Base-by-base conservation (phyloP, 352 stramenopile species). In the Phytophthora hibernalis region DNA sequence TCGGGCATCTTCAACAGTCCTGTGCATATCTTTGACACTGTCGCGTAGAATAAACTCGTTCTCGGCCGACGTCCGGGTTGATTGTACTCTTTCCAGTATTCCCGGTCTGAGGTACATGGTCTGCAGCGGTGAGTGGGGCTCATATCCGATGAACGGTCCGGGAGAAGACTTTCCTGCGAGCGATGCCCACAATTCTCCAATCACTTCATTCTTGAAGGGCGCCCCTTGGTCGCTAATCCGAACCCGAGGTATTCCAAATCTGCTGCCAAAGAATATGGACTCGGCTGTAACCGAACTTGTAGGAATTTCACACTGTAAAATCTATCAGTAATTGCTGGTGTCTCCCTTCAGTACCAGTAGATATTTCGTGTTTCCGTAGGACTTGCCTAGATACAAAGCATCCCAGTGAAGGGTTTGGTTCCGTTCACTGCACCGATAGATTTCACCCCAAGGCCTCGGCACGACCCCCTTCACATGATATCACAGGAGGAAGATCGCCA, bases 161-260 rank as follows among this genome's bases (percentile, higher is more conserved):
- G 77, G 5, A 28, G 24, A 5, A 28, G 24, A 6, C 52, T 48
- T 69, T 13, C 10, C 67, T 82, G 30, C 74, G 75, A 50, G 77
- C 76, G 21, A 37, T 79, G 74, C n/a, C n/a, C n/a, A n/a, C n/a
- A n/a, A n/a, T n/a, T n/a, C n/a, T n/a, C n/a, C n/a, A n/a, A n/a
- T n/a, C n/a, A n/a, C n/a, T n/a, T n/a, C n/a, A n/a, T n/a, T n/a
- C n/a, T n/a, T n/a, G n/a, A n/a, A n/a, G n/a, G n/a, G n/a, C n/a
- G n/a, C n/a, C n/a, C 51, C 65, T 55, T 65, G 26, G 54, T 80
- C 72, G 26, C 52, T 77, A 28, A 77, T 70, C 70, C 68, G 80
- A 12, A 65, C 45, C 30, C n/a, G 9, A 1, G 76, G 69, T 40
- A 70, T 56, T 13, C 58, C 54, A 62, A 72, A 82, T 3, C 61